phyloP scores from a whole-genome alignment of 1,284 basidiomycete species.

The Sanguinoderma infundibulare region DNA sequence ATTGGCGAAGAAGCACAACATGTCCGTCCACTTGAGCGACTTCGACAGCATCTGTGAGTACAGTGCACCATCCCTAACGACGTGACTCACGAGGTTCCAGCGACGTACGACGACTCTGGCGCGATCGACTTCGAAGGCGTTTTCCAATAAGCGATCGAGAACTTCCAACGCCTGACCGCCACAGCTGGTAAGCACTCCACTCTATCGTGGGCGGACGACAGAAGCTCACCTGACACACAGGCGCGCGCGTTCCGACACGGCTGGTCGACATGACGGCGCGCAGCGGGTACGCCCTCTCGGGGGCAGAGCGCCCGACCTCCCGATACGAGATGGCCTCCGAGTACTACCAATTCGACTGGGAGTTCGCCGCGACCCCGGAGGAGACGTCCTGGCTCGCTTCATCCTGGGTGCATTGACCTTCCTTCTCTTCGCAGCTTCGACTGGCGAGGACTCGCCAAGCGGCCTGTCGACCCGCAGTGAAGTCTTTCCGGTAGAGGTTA shows the following conservation, averaged over 20 bases:
- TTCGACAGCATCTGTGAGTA: conserved; percentile 54
- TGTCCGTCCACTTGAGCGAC: conserved; percentile 51
- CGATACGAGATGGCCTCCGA: conserved; percentile 53
- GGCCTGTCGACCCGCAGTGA: conserved; percentile 5
- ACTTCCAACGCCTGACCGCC: conserved; percentile 45
- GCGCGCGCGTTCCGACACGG: conserved; percentile 43
- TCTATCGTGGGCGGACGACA: background rate
- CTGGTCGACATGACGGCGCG: conserved; percentile 54
- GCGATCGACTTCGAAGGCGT: conserved; percentile 49
- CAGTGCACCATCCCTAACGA: background rate
- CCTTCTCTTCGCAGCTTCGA: conserved; percentile 18
- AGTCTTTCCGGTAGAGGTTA: conserved; percentile 25
- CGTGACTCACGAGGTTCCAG: conserved; percentile 35
- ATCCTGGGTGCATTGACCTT: conserved; percentile 47
- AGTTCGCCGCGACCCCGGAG: conserved; percentile 57
- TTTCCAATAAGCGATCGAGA: conserved; percentile 43
- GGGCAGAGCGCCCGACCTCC: conserved; percentile 46
- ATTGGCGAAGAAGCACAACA: conserved; percentile 61
- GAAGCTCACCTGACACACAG: conserved; percentile 31
- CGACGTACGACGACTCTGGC: conserved; percentile 56
- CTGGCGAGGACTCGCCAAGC: conserved; percentile 21
- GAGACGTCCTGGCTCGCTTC: conserved; percentile 61
- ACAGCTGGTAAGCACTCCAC: conserved; percentile 42
- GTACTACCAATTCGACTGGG: conserved; percentile 59
- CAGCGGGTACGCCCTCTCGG: conserved; percentile 52